Percentiles rank a stretch among this genome's conserved stretches.
phyloP scores from a whole-genome alignment of 768 basidiomycete species.

The Naematelia encephala region DNA sequence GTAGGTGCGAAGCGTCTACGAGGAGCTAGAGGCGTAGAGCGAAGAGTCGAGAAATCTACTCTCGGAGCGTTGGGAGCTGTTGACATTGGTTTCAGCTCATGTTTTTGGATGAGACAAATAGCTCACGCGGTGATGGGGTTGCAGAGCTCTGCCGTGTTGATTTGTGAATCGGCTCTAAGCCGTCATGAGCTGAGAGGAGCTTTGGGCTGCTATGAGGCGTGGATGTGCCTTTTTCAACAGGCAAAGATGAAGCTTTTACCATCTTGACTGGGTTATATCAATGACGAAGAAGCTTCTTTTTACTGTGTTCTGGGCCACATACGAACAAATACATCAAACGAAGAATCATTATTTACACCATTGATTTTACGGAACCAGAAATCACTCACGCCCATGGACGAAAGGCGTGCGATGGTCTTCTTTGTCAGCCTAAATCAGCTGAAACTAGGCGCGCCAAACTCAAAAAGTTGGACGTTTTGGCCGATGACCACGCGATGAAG shows the following conservation, averaged over 20 bases:
- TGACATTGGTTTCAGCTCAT: neutral
- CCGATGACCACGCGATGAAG: neutral
- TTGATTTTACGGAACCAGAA: too few species aligned
- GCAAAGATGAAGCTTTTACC: too few species aligned
- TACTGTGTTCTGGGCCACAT: too few species aligned
- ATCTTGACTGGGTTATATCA: too few species aligned
- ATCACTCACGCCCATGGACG: too few species aligned
- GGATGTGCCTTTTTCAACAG: neutral
- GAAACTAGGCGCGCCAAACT: neutral
- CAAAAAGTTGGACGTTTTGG: too few species aligned
- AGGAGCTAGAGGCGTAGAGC: constrained; percentile 1
- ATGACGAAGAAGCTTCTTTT: too few species aligned
- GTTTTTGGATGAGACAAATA: neutral
- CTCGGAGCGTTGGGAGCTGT: neutral
- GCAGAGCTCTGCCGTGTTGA: neutral
- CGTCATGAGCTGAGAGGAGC: neutral
- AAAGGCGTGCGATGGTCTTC: neutral
- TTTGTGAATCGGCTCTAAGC: neutral
- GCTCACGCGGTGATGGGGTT: neutral
- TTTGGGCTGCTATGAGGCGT: neutral
- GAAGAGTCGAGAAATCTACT: neutral
- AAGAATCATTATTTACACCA: too few species aligned
- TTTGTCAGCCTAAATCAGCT: neutral
- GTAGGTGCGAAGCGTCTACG: constrained; percentile 2
- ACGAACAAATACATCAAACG: too few species aligned